Percentiles rank a stretch among this genome's conserved stretches.
Conservation (phyloP, 2,329 filamentous ascomycete species). For the Paracoccidioides brasiliensis region DNA sequence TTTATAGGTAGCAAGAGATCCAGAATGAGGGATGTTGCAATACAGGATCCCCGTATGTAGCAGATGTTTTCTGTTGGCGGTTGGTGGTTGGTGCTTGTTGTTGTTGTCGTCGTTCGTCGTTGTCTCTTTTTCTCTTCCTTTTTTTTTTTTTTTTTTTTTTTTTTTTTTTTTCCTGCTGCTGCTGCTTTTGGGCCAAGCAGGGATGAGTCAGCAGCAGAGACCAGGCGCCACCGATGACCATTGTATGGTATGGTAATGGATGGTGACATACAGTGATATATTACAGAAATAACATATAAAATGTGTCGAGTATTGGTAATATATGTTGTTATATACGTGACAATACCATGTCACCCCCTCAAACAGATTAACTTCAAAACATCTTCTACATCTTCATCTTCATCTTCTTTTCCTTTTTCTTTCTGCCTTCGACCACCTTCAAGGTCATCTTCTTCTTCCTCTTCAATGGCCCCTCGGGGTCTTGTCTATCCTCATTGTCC, state of each 20-base stretch:
- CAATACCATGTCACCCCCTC: not conserved
- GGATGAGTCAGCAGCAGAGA: not conserved
- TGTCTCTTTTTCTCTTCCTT: too few species aligned
- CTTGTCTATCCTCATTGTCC: conserved; percentile 7
- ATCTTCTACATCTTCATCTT: not conserved
- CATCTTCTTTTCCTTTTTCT: not conserved
- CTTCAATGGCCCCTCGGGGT: conserved; percentile 1
- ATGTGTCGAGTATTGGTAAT: not conserved
- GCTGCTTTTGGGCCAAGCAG: not conserved
- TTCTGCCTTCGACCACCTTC: not conserved
- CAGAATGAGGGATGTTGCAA: not conserved
- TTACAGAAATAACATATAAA: not conserved
- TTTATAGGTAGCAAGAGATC: too few species aligned
- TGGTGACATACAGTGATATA: not conserved
- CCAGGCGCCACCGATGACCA: not conserved
- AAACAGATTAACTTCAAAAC: not conserved
- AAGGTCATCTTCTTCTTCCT: not conserved
- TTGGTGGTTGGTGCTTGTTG: not conserved
- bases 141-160: too few species aligned
- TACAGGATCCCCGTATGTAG: not conserved
- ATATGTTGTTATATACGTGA: not conserved
- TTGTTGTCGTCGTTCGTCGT: not conserved
- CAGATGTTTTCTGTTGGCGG: not conserved
- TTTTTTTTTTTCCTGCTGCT: too few species aligned
- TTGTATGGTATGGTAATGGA: not conserved